Evolutionary conservation across 345 rosid species (phyloP), one percentile per base, ranked within the genome.

Genomic region (Gossypium bickii): DNA sequence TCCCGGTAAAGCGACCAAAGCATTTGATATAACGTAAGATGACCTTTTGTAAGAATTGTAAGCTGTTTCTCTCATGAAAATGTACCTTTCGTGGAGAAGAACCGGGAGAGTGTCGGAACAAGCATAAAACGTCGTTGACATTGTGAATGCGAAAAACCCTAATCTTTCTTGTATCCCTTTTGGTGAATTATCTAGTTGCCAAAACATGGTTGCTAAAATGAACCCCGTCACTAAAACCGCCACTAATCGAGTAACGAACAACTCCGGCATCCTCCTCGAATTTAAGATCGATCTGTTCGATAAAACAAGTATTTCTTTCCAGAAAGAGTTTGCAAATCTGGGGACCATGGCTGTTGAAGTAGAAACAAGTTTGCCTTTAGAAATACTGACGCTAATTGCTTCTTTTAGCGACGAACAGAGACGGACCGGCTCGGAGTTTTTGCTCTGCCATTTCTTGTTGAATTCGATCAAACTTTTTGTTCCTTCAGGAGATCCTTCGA

Each of bases 11-110:
- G 85, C 81, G 3, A 79, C 84, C 10, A 95, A 74, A 1, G 97
- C 83, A 76, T 88, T 97, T 3, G 98, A 90, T 38, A 93, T 70
- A 20, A 91, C 97, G 74, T 93, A 95, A 29, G 98, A 95, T 12
- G 87, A 88, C 77, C 99, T 83, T 60, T 98, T 71, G 74, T 95
- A 95, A 0, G 99, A 94, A 53, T 95, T 95, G 79, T 95, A 73
- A 53, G 99, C 93, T 0, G 99, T 95, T 74, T 95, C 99, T 58
- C 99, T 83, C 94, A 95, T 85, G 97, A 93, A 95, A 74, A 95
- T 95, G 85, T 95, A 91, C 67, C 99, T 81, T 67, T 95, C 97
- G 66, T 90, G 98, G 72, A 95, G 94, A 67, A 95, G 93, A 3
- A 90, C 97, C 0, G 99, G 98, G 5, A 95, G 88, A 1, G 99